Conservation (phyloP, 2,329 filamentous ascomycete genomes). For the Rhexocercosporidium sp. region DNA sequence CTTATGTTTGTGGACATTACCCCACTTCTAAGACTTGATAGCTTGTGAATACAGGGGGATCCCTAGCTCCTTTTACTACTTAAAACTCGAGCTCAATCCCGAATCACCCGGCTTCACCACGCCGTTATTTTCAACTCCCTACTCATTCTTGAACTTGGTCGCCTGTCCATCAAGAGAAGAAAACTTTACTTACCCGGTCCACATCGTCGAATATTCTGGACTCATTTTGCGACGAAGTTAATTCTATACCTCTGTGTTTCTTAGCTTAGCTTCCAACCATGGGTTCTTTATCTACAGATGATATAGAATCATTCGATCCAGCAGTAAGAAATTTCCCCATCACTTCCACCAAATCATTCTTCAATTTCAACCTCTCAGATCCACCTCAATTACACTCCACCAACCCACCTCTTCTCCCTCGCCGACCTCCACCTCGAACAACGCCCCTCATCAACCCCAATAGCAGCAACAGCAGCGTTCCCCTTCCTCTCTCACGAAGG, state of each 20-base stretch:
- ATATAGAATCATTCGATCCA: background rate
- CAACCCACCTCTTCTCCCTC: background rate
- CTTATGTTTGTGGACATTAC: background rate
- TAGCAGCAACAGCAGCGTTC: constrained; percentile 5
- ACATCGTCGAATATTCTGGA: no score
- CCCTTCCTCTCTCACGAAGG: constrained; percentile 9
- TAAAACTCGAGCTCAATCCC: background rate
- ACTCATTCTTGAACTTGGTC: background rate
- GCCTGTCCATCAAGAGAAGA: background rate
- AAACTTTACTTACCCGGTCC: background rate
- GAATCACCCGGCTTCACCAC: background rate
- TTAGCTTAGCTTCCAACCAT: background rate
- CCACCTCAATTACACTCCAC: constrained; percentile 6
- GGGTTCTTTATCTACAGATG: background rate
- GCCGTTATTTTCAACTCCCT: background rate
- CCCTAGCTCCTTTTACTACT: background rate
- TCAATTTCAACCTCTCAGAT: background rate
- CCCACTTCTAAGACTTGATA: background rate
- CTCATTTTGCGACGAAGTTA: background rate
- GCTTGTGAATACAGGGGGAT: background rate
- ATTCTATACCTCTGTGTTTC: background rate
- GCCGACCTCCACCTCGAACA: constrained; percentile 9
- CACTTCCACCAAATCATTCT: background rate
- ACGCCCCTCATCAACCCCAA: constrained; percentile 3
- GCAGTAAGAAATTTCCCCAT: background rate